Percentiles rank a stretch among this genome's conserved stretches.
phyloP scores from a whole-genome alignment of 345 rosid genomes.

The Camelina laxa region DNA sequence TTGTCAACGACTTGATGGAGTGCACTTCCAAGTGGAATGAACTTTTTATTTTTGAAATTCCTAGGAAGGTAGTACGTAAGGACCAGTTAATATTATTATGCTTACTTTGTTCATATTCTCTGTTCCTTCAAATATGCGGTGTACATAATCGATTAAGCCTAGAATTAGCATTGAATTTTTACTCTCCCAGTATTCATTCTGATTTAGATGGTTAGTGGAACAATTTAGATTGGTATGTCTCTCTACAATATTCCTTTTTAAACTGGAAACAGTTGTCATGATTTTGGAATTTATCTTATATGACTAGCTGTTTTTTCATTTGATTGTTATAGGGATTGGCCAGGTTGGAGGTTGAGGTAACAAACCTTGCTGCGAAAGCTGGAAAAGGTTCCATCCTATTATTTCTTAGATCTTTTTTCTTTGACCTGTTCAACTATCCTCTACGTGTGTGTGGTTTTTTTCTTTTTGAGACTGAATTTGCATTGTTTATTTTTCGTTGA shows the following conservation, averaged over 20 bases:
- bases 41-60: slow-evolving; percentile 93
- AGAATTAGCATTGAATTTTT: slow-evolving; percentile 19
- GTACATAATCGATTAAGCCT: slow-evolving; percentile 19
- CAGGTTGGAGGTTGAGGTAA: slow-evolving; percentile 96
- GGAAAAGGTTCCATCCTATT: slow-evolving; percentile 75
- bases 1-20: slow-evolving; percentile 46
- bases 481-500: slow-evolving; percentile 6
- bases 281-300: slow-evolving; percentile 24
- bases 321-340: slow-evolving; percentile 65
- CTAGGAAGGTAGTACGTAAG: slow-evolving; percentile 60
- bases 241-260: slow-evolving; percentile 18
- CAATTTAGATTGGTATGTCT: slow-evolving; percentile 18
- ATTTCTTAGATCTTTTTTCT: slow-evolving; percentile 27
- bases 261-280: slow-evolving; percentile 11
- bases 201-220: slow-evolving; percentile 14
- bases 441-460: neutral
- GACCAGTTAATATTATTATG: slow-evolving; percentile 6
- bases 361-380: slow-evolving; percentile 98
- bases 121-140: slow-evolving; percentile 4
- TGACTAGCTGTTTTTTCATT: neutral
- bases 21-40: slow-evolving; percentile 92
- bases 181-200: slow-evolving; percentile 17
- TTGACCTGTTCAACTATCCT: slow-evolving; percentile 16
- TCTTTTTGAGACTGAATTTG: slow-evolving; percentile 21
- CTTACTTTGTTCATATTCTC: slow-evolving; percentile 22